Base-by-base conservation (phyloP, 2,329 filamentous ascomycete genomes). In the Daldinia sp. region DNA sequence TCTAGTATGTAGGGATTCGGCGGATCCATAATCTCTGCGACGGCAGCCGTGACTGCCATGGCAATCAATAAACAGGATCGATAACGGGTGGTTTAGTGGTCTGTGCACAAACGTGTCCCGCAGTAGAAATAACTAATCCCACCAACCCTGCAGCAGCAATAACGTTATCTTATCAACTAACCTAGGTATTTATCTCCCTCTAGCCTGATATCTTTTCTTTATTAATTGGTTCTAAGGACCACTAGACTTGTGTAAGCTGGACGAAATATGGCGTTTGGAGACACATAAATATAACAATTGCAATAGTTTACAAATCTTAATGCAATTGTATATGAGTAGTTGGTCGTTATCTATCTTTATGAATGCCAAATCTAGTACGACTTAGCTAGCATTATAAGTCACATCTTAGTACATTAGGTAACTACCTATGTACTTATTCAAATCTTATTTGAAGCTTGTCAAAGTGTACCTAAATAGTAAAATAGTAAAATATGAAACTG, bases 61-160 rank as follows among this genome's bases (percentile, higher is more conserved):
- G 53, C 37, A 67, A 65, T 61, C 62, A 66, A 63, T 69, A 66
- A 69, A 69, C 66, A 69, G 54, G 66, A 59, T 69, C 65, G 48
- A 15, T 54, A 20, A 42, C 33, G 30, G 41, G 30, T 35, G 63
- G 50, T 26, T 48, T 48, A 1, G 26, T 28, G 44, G 44, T 26
- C 44, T 20, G 65, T 53, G 44, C 54, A 53, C 42, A 56, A 56
- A 42, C 55, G 55, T 59, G 63, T 67, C 62, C 41, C 26, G 51
- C 35, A 41, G 35, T 41, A 42, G 35, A 39, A 50, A 63, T 53
- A 56, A 44, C 54, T 63, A 39, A 39, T 15, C 35, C 35, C 4
- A 15, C 35, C 35, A 13, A 39, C 12, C 42, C 10, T 53, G n/a
- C 48, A 20, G 28, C 28, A 35, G 35, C 23, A 20, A 15, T 12